Base-by-base conservation (phyloP, 495 filamentous ascomycete species). In the Penicillium cosmopolitanum region DNA sequence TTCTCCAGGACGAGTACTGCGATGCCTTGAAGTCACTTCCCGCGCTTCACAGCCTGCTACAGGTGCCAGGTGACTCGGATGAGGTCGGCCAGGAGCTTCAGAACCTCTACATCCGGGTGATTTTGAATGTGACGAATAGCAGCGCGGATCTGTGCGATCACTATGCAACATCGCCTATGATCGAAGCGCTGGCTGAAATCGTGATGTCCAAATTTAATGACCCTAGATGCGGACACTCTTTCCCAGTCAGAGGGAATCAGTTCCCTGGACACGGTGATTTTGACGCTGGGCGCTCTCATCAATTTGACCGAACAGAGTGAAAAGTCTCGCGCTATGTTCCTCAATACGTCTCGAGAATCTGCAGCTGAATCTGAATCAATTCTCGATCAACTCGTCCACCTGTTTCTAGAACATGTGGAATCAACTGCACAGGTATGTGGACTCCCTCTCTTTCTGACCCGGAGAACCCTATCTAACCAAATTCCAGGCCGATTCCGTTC, bases 61-160 rank as follows among this genome's bases (percentile, higher is more conserved):
- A 51, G 13, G 46, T 55, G 5, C 59, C 62, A 9, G 21, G 48
- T 5, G 36, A 63, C 6, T 40, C 33, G 7, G 58, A 60, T 52
- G 33, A 60, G 15, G 60, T 51, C 25, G 57, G 50, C 36, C 60
- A 63, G 23, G 58, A 65, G 33, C 62, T 77, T 25, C 56, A 68
- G 36, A 60, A 57, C 10, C 66, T 77, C 8, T 79, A 75, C 51
- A 77, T 96, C 50, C 86, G 91, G 55, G 85, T 98, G 25, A 83
- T 87, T 47, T 79, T 97, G 63, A 97, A 97, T 73, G 76, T 94
- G 15, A 95, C 93, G 15, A 97, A 97, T 74, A 91, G 90, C 64
- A 90, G 89, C 56, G 67, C 82, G 2, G 74, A 76, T 13, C 83
- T 90, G 33, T 92, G 89, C 53, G 80, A 85, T 25, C 65, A 79